These are phyloP conservation scores for Salix purpurea DNA, from an alignment of 345 rosid genomes.

Conservation along the genomic window DNA sequence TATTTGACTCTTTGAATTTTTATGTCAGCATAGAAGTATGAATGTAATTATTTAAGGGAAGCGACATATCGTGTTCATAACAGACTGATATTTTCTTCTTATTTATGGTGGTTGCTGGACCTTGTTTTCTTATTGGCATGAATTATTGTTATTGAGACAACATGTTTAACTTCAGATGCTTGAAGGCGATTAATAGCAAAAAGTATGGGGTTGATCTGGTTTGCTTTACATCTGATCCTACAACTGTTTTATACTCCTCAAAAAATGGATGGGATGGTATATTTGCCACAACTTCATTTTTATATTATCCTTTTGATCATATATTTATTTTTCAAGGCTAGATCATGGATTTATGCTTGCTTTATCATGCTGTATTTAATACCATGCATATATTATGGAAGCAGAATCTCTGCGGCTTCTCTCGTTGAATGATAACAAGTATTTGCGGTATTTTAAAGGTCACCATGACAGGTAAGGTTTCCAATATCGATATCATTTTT, in stretches of 20 bases:
- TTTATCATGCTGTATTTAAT: not conserved
- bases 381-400: not conserved
- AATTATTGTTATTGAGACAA: not conserved
- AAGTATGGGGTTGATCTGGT: slow-evolving; percentile 97
- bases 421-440: slow-evolving; percentile 91
- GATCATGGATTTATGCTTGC: not conserved
- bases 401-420: slow-evolving; percentile 87
- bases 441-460: slow-evolving; percentile 85
- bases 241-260: slow-evolving; percentile 92
- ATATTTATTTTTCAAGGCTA: not conserved
- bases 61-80: not conserved
- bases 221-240: slow-evolving; percentile 80
- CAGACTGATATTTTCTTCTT: not conserved
- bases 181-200: slow-evolving; percentile 94
- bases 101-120: not conserved
- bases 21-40: not conserved
- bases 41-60: not conserved
- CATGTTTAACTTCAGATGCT: slow-evolving; percentile 49
- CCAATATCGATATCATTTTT: slow-evolving; percentile 1
- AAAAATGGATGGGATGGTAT: slow-evolving; percentile 99
- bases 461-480: slow-evolving; percentile 88
- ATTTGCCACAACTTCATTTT: slow-evolving; percentile 8
- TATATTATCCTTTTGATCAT: not conserved
- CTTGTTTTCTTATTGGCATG: not conserved
- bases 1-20: not conserved